Conservation (phyloP, 2,329 filamentous ascomycete species). For the Trichophyton rubrum region DNA sequence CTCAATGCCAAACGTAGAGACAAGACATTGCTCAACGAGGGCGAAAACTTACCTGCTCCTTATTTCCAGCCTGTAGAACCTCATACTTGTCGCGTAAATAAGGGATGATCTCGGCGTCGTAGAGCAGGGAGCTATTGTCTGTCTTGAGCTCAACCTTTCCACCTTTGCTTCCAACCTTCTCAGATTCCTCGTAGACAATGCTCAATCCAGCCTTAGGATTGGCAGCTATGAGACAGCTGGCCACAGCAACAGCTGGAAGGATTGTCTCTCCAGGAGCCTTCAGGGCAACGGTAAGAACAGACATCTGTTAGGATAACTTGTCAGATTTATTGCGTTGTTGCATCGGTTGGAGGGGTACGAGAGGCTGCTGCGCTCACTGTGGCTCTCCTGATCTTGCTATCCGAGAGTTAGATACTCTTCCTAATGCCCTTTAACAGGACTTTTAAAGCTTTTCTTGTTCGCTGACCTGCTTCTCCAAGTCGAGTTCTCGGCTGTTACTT, state of each 20-base stretch:
- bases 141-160: slow-evolving; percentile 12
- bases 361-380: neutral
- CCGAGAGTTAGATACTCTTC: neutral
- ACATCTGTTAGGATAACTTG: slow-evolving; percentile 6
- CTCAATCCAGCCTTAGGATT: slow-evolving; percentile 9
- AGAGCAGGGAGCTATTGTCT: slow-evolving; percentile 10
- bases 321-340: neutral
- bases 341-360: neutral
- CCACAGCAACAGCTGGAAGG: slow-evolving; percentile 13
- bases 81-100: slow-evolving; percentile 12
- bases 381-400: neutral
- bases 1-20: neutral
- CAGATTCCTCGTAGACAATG: slow-evolving; percentile 12
- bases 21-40: neutral
- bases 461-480: neutral
- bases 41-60: slow-evolving; percentile 10
- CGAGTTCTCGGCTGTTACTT: neutral
- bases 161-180: slow-evolving; percentile 12
- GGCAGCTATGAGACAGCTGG: slow-evolving; percentile 12
- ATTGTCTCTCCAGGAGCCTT: slow-evolving; percentile 13
- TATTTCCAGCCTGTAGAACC: slow-evolving; percentile 11
- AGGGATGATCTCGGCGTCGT: slow-evolving; percentile 13
- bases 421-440: neutral
- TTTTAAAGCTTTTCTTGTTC: neutral
- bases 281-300: slow-evolving; percentile 13